Percentiles rank a stretch among this genome's conserved stretches.
Conservation (phyloP, 331 rosid species). For the Malus hybrid region DNA sequence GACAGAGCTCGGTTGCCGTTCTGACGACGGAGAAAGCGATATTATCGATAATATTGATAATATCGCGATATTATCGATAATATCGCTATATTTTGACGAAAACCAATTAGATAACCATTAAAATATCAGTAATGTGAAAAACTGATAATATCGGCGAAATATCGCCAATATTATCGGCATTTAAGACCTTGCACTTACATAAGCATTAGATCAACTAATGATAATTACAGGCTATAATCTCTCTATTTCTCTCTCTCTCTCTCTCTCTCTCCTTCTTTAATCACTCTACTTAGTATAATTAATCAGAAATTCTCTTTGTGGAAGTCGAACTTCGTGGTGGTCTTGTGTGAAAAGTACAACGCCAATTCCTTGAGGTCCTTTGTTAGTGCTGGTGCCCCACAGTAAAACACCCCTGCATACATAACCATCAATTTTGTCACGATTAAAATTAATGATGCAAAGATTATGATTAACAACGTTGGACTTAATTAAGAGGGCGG, state of each 20-base stretch:
- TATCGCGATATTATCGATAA: no score
- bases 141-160: no score
- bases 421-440: neutral
- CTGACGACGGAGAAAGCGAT: no score
- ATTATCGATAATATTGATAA: no score
- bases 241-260: no score
- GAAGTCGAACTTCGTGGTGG: conserved; percentile 50
- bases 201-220: neutral
- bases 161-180: no score
- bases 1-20: no score
- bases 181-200: neutral
- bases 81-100: no score
- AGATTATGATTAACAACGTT: neutral
- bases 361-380: conserved; percentile 42
- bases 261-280: no score
- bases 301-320: conserved; percentile 48
- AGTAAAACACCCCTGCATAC: conserved; percentile 45
- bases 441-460: neutral
- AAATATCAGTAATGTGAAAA: no score
- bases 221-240: neutral
- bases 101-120: no score
- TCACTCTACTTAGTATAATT: neutral
- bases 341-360: conserved; percentile 41
- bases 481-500: neutral
- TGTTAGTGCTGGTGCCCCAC: conserved; percentile 48